Base-by-base conservation (phyloP, 371 early-diverging fungal genomes). In the Mucor sp. region DNA sequence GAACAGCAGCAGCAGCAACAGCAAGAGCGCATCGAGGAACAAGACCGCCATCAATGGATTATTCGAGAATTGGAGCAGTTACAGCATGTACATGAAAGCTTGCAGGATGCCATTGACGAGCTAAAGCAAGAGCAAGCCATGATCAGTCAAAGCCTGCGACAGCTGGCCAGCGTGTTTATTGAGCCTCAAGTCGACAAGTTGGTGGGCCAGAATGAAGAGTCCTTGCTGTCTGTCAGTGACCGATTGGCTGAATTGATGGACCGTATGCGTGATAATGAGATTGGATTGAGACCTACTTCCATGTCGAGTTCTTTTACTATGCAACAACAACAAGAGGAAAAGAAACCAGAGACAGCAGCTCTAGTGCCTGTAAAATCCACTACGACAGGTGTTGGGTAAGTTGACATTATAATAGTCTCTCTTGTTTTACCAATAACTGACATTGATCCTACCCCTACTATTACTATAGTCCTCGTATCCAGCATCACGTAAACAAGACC, bases 31-130 rank as follows among this genome's bases (percentile, higher is more conserved):
- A 62, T 69, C 0, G 81, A 80, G 7, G 86, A 82, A 6, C 64
- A 81, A 58, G 88, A 87, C 53, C 77, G 84, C 0, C 84, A 85
- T 33, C 85, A 86, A n/a, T 69, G 85, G 78, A 84, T 86, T 35
- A 62, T 85, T 15, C 80, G 83, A 27, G 88, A 88, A 65, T 68
- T 88, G 62, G 88, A 86, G 39, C 86, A 83, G 50, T 60, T 86
- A 15, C 77, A 85, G 5, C 76, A 76, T 32, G 82, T 84, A 4
- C 82, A 88, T 60, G 70, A 77, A 50, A 72, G 66, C 58, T 44
- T 83, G 19, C 75, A 80, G 21, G 77, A 74, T 21, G 74, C 75
- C 0, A 71, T 80, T 33, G 74, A 74, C 15, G 76, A 79, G 14
- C 58, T 80, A n/a, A 77, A 79, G 58, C 71, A 79, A 9, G 81